These are phyloP conservation scores for Coccomyxa subellipsoidea DNA, from an alignment of 163 green algal species.

Conservation along the genomic window DNA sequence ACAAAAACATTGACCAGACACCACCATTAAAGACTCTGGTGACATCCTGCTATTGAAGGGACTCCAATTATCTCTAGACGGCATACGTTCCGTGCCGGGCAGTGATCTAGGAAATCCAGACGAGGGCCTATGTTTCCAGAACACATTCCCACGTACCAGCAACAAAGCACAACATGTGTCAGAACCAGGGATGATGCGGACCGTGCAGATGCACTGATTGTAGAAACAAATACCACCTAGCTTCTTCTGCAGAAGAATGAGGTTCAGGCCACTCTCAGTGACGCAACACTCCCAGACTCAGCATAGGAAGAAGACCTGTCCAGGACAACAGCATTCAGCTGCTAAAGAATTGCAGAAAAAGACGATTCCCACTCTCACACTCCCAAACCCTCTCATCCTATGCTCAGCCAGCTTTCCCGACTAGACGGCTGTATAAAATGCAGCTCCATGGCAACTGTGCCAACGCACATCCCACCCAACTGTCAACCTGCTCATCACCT, in stretches of 20 bases:
- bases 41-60: background rate
- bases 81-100: background rate
- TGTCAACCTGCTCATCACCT: background rate
- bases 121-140: background rate
- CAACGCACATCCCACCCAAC: background rate
- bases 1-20: background rate
- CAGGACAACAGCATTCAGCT: background rate
- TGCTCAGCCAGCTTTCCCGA: background rate
- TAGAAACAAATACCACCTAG: too few species aligned
- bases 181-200: background rate
- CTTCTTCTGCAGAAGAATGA: too few species aligned
- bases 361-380: background rate
- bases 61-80: background rate
- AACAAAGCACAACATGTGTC: background rate
- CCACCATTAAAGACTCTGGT: background rate
- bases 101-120: background rate
- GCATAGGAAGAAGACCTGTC: background rate
- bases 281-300: background rate
- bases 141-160: background rate
- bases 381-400: background rate
- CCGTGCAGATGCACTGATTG: background rate
- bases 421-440: background rate
- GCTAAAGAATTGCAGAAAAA: background rate
- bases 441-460: too few species aligned
- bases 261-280: too few species aligned